Evolutionary conservation across 495 filamentous ascomycete species (phyloP), one percentile per base, ranked within the genome.

Genomic region (Talaromyces trachyspermus): DNA sequence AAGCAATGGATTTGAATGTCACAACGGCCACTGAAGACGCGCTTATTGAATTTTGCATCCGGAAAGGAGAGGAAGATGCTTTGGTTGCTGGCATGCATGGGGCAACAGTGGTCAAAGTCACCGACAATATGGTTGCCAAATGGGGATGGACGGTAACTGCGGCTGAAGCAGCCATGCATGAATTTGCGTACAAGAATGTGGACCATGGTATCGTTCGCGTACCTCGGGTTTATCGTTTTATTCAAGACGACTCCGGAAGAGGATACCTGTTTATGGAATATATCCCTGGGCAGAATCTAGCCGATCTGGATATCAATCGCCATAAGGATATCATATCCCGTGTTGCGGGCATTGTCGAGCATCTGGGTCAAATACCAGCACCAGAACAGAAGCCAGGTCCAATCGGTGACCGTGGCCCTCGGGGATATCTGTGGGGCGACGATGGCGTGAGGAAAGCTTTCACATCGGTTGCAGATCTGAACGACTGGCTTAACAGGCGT

Each of bases 211-310:
- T 50, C 19, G 48, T 50, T 35, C 39, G 39, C 20, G 39, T 50
- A 1, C 48, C 48, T 0, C 18, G 19, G 20, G 20, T 45, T 30
- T 25, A 45, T 24, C 48, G 48, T 11, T 50, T 44, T 11, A 12
- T 50, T 0, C 48, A 45, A 15, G 48, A 32, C 18, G 18, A 49
- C 3, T 25, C 17, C 4, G 24, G 22, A 19, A 49, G 18, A 33
- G 48, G 48, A 12, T 49, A 43, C 23, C 25, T 49, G 27, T 49
- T 49, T 15, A 49, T 49, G 38, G 39, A 49, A 8, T 49, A 43
- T 12, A 12, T 49, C 24, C 38, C 48, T 2, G 48, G 48, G 4
- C 48, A 44, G 48, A 49, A 1, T 11, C 25, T 43, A 9, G 41
- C 25, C 5, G 25, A 29, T 11, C 6, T 43, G 7, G 41, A 43